A percentile compares a stretch with the other conserved stretches of the same genome.
Conservation (phyloP, 495 filamentous ascomycete species). For the Neurospora sp. region DNA sequence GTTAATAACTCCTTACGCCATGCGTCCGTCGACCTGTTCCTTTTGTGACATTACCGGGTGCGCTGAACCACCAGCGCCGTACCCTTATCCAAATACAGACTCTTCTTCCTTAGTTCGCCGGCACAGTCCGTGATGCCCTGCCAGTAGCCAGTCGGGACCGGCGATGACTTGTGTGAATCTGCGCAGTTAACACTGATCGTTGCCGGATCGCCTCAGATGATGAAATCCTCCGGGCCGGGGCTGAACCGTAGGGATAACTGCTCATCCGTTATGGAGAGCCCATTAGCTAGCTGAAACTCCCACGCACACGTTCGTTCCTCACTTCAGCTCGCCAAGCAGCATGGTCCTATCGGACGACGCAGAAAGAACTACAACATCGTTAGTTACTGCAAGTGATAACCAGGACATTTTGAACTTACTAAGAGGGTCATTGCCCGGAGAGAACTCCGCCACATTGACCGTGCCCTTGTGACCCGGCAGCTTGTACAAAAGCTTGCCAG, state of each 20-base stretch:
- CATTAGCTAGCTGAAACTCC: background rate
- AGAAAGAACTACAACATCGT: slow-evolving; percentile 58
- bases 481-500: slow-evolving; percentile 83
- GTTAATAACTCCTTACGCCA: background rate
- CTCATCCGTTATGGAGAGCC: background rate
- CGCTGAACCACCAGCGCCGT: background rate
- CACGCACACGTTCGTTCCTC: slow-evolving; percentile 7
- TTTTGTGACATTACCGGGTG: background rate
- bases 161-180: background rate
- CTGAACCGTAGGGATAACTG: background rate
- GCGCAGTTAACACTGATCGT: too few relatives aligned
- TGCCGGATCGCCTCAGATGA: too few relatives aligned
- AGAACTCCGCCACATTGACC: slow-evolving; percentile 90
- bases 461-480: slow-evolving; percentile 91
- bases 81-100: background rate
- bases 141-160: background rate
- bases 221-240: background rate
- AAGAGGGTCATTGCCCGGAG: slow-evolving; percentile 71
- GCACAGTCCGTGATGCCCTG: background rate
- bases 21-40: background rate
- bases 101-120: background rate
- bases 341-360: slow-evolving; percentile 75
- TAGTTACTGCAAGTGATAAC: slow-evolving; percentile 14
- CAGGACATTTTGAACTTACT: slow-evolving; percentile 49
- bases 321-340: slow-evolving; percentile 64